phyloP scores from a whole-genome alignment of 2,329 filamentous ascomycete genomes.

The Botrytis byssoidea region DNA sequence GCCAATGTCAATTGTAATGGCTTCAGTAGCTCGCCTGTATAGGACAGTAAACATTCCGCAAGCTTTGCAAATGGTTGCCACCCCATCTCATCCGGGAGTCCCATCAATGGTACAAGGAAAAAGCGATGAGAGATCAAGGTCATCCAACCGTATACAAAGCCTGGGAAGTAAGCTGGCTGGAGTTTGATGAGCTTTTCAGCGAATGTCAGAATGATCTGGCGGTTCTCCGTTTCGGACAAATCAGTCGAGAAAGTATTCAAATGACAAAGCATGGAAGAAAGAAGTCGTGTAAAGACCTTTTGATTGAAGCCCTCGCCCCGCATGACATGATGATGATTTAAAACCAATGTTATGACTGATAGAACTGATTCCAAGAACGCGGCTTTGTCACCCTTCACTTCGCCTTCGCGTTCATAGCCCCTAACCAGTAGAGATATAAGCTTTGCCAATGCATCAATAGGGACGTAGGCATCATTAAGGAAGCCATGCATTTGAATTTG shows the following conservation, averaged over 20 bases:
- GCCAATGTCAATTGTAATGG: slow-evolving; percentile 65
- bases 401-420: slow-evolving; percentile 60
- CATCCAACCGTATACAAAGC: slow-evolving; percentile 84
- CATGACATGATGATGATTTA: slow-evolving; percentile 82
- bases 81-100: slow-evolving; percentile 64
- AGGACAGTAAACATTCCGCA: slow-evolving; percentile 68
- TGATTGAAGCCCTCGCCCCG: slow-evolving; percentile 81
- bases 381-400: slow-evolving; percentile 61
- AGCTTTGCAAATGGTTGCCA: slow-evolving; percentile 75
- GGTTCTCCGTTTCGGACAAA: slow-evolving; percentile 58
- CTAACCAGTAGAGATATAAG: slow-evolving; percentile 74
- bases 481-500: slow-evolving; percentile 59
- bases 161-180: slow-evolving; percentile 73
- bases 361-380: slow-evolving; percentile 76
- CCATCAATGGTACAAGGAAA: slow-evolving; percentile 77
- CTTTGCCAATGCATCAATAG: slow-evolving; percentile 79
- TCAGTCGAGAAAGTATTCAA: slow-evolving; percentile 60
- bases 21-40: slow-evolving; percentile 78
- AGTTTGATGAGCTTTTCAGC: slow-evolving; percentile 70
- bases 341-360: slow-evolving; percentile 72
- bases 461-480: slow-evolving; percentile 54
- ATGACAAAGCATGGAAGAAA: slow-evolving; percentile 80
- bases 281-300: slow-evolving; percentile 85
- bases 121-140: slow-evolving; percentile 78
- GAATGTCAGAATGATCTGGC: slow-evolving; percentile 70